Conservation (phyloP, 768 basidiomycete species). For the Kwoniella botswanensis region DNA sequence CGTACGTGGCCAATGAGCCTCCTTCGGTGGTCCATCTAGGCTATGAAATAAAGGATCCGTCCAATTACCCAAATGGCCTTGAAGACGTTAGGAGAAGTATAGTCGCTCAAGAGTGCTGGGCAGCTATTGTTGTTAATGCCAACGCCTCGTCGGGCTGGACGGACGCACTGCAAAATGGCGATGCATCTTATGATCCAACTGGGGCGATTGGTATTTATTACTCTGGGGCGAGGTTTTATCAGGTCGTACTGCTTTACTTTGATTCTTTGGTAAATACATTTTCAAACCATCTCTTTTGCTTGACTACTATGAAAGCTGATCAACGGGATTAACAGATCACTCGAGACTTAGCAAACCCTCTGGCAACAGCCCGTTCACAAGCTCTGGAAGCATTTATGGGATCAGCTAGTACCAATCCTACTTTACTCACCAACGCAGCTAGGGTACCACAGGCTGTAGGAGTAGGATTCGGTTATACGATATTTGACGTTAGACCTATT, state of each 20-base stretch:
- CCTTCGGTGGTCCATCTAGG: slow-evolving; percentile 40
- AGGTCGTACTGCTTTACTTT: slow-evolving; percentile 50
- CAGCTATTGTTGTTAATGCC: slow-evolving; percentile 51
- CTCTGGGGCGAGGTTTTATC: slow-evolving; percentile 50
- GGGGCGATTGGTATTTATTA: slow-evolving; percentile 52
- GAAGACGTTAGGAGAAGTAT: slow-evolving; percentile 42
- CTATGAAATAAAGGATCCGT: slow-evolving; percentile 35
- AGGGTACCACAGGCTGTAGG: slow-evolving; percentile 51
- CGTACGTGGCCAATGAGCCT: slow-evolving; percentile 29
- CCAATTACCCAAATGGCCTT: slow-evolving; percentile 44
- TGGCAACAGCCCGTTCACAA: slow-evolving; percentile 37
- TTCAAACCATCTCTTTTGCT: too few species aligned
- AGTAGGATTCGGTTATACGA: slow-evolving; percentile 49
- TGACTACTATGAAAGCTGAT: too few species aligned
- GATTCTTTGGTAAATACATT: slow-evolving; percentile 42
- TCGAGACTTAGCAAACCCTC: slow-evolving; percentile 24
- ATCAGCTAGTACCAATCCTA: slow-evolving; percentile 35
- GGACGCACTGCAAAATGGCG: slow-evolving; percentile 42
- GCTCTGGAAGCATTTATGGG: slow-evolving; percentile 43
- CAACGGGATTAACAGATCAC: slow-evolving; percentile 29
- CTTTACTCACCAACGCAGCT: slow-evolving; percentile 36
- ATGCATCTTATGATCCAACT: slow-evolving; percentile 49
- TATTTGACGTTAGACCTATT: slow-evolving; percentile 48
- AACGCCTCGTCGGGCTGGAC: slow-evolving; percentile 53
- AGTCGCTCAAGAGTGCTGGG: slow-evolving; percentile 46